These are phyloP conservation scores for Rusavskia elegans DNA, from an alignment of 495 filamentous ascomycete species.

Conservation along the genomic window DNA sequence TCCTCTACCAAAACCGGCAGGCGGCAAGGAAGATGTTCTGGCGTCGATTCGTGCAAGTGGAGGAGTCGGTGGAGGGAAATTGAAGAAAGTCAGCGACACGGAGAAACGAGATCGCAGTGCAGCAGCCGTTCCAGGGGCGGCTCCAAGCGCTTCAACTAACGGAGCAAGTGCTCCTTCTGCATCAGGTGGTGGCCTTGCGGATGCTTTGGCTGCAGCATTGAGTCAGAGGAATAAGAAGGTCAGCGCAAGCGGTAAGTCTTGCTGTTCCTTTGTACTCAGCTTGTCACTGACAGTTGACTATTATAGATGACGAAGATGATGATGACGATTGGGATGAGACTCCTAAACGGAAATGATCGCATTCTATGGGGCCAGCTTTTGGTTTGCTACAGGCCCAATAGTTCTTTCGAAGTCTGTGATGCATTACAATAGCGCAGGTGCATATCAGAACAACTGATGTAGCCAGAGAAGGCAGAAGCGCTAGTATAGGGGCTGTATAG, in stretches of 20 bases:
- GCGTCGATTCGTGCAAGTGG: slow-evolving; percentile 70
- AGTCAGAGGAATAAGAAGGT: slow-evolving; percentile 77
- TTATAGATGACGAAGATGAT: slow-evolving; percentile 57
- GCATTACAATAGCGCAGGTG: background rate
- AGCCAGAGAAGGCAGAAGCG: too few relatives aligned
- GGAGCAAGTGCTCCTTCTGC: slow-evolving; percentile 36
- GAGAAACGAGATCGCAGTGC: slow-evolving; percentile 71
- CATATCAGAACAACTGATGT: too few relatives aligned
- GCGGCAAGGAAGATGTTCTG: slow-evolving; percentile 49
- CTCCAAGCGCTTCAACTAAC: slow-evolving; percentile 37
- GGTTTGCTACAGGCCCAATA: background rate
- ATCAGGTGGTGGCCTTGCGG: slow-evolving; percentile 51
- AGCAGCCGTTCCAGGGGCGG: slow-evolving; percentile 45
- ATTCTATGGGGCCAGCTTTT: background rate
- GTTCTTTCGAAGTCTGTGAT: background rate
- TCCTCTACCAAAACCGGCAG: slow-evolving; percentile 33
- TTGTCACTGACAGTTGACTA: slow-evolving; percentile 16
- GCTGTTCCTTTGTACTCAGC: background rate
- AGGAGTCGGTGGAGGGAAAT: slow-evolving; percentile 44
- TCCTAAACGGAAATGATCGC: slow-evolving; percentile 3
- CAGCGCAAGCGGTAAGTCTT: slow-evolving; percentile 69
- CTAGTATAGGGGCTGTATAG: too few relatives aligned
- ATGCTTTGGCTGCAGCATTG: slow-evolving; percentile 63
- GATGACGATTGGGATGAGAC: slow-evolving; percentile 52
- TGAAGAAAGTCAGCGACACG: slow-evolving; percentile 66